Conservation (phyloP, 2,329 filamentous ascomycete genomes). For the Sphaerostilbella broomeana region DNA sequence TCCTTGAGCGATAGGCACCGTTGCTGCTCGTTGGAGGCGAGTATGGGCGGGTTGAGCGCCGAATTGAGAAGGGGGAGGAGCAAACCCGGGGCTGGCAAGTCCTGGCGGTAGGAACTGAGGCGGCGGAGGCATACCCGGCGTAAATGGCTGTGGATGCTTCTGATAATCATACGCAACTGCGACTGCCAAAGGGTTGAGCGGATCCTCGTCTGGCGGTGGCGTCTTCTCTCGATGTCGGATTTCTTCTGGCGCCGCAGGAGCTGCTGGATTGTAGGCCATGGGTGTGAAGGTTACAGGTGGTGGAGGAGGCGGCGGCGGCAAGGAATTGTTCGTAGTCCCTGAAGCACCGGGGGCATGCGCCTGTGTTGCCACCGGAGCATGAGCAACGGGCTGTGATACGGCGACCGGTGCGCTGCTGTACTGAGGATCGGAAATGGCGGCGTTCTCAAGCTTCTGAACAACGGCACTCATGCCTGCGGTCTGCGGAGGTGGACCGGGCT, state of each 20-base stretch:
- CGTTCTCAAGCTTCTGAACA: constrained; percentile 66
- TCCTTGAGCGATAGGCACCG: constrained; percentile 39
- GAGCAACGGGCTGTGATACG: constrained; percentile 8
- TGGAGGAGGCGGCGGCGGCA: constrained; percentile 26
- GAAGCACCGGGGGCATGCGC: constrained; percentile 11
- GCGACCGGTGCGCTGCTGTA: constrained; percentile 23
- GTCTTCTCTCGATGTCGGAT: constrained; percentile 73
- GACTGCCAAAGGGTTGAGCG: constrained; percentile 50
- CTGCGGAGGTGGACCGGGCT: constrained; percentile 47
- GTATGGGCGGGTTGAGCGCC: constrained; percentile 34
- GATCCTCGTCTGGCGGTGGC: constrained; percentile 63
- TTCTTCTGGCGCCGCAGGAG: constrained; percentile 65
- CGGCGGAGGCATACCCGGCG: constrained; percentile 44
- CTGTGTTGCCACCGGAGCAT: constrained; percentile 3
- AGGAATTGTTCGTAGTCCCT: constrained; percentile 2
- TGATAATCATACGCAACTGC: constrained; percentile 52
- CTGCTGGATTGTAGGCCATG: constrained; percentile 73
- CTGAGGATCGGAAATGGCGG: constrained; percentile 57
- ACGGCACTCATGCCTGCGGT: constrained; percentile 56
- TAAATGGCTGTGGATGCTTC: constrained; percentile 45
- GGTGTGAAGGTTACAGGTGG: constrained; percentile 47
- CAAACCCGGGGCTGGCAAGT: constrained; percentile 34
- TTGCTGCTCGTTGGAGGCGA: constrained; percentile 40
- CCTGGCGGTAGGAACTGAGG: constrained; percentile 37
- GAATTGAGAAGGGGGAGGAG: constrained; percentile 41